A percentile compares a stretch with the other conserved stretches of the same genome.
Conservation (phyloP, 176 grass and related monocot species). For the Pharus latifolius region DNA sequence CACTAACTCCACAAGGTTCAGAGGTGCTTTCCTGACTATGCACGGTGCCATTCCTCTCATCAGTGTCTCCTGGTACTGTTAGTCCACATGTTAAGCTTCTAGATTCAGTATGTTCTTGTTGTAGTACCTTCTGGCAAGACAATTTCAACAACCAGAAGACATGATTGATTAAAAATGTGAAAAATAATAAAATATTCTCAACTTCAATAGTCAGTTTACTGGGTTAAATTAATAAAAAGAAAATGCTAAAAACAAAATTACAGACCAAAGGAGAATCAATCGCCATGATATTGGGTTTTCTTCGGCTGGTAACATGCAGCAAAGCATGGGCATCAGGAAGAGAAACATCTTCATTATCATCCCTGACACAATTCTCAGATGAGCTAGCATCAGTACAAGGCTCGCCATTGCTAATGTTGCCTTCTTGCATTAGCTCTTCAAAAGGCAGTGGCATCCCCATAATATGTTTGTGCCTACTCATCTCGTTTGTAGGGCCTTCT, state of each 20-base stretch:
- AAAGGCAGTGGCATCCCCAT: slow-evolving; percentile 38
- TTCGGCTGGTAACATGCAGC: slow-evolving; percentile 72
- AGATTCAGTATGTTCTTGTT: slow-evolving; percentile 26
- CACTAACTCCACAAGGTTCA: slow-evolving; percentile 9
- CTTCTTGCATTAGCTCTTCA: slow-evolving; percentile 57
- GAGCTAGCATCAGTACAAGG: slow-evolving; percentile 15
- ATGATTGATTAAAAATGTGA: neutral
- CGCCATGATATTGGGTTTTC: slow-evolving; percentile 44
- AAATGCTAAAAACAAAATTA: neutral
- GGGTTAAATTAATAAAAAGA: neutral
- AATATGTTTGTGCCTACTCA: neutral
- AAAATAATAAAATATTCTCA: neutral
- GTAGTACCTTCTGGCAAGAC: slow-evolving; percentile 25
- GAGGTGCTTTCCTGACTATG: slow-evolving; percentile 11
- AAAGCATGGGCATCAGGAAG: slow-evolving; percentile 68
- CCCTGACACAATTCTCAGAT: slow-evolving; percentile 23
- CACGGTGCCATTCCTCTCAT: neutral
- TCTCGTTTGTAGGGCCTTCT: slow-evolving; percentile 17
- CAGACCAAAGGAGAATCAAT: slow-evolving; percentile 4
- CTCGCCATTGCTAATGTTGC: neutral
- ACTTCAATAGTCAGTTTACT: neutral
- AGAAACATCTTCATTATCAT: slow-evolving; percentile 30
- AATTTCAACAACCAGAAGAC: slow-evolving; percentile 4
- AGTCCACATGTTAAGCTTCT: slow-evolving; percentile 7
- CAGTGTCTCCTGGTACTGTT: slow-evolving; percentile 9